phyloP scores from a whole-genome alignment of 1,284 basidiomycete species.

The Pseudozyma sp. region DNA sequence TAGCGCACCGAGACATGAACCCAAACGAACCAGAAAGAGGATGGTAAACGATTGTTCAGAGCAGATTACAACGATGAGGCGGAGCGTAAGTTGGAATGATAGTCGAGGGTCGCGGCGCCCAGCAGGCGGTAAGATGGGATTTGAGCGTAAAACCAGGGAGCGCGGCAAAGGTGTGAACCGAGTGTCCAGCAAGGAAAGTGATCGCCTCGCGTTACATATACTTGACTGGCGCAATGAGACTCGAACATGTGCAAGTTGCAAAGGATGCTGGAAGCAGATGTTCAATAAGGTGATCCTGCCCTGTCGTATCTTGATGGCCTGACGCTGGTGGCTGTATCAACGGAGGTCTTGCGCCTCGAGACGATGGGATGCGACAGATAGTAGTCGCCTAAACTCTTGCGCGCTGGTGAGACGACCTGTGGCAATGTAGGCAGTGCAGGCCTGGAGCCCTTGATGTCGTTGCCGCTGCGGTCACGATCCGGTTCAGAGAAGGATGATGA shows the following conservation, averaged over 20 bases:
- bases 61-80: no score
- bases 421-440: conserved; percentile 12
- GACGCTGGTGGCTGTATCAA: background rate
- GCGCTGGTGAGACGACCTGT: background rate
- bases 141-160: no score
- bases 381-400: conserved; percentile 34
- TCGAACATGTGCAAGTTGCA: no score
- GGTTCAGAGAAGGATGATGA: background rate
- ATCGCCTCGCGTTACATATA: no score
- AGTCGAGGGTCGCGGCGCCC: no score
- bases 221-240: no score
- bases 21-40: no score
- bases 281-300: background rate
- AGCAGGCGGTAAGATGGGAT: no score
- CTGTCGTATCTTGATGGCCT: background rate
- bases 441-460: background rate
- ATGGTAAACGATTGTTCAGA: no score
- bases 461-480: background rate
- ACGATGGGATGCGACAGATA: conserved; percentile 35
- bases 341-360: conserved; percentile 10
- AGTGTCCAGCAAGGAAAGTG: background rate
- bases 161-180: no score
- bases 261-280: background rate
- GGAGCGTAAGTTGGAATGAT: no score
- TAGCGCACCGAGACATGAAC: no score